A percentile compares a stretch with the other conserved stretches of the same genome.
phyloP scores from a whole-genome alignment of 129 eudicot genomes.

The Pittosporum tobira region DNA sequence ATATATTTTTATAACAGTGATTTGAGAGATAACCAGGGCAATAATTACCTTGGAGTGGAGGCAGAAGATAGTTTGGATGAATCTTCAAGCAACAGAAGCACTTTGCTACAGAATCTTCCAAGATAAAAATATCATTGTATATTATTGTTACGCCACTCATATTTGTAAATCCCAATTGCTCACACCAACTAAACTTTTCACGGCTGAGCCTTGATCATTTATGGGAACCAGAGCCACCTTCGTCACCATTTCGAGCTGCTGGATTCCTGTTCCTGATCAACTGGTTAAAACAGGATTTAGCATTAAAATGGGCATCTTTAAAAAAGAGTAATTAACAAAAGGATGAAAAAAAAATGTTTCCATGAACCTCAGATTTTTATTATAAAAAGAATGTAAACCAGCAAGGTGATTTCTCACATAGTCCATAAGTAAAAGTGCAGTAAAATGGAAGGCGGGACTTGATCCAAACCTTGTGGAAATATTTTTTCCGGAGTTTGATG shows the following conservation, averaged over 20 bases:
- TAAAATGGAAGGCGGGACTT: constrained; percentile 4
- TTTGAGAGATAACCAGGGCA: not conserved
- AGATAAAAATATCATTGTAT: constrained; percentile 15
- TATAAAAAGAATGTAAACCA: not conserved
- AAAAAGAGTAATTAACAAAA: not conserved
- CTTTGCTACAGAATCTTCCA: constrained; percentile 12
- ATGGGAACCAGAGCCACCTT: constrained; percentile 13
- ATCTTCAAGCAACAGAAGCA: constrained; percentile 26
- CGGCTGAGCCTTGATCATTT: constrained; percentile 12
- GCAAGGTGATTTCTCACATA: not conserved
- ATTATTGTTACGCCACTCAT: constrained; percentile 19
- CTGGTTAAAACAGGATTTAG: constrained; percentile 22
- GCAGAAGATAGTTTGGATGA: constrained; percentile 6
- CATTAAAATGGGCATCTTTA: not conserved
- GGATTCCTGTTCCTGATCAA: constrained; percentile 51
- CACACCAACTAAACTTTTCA: constrained; percentile 15
- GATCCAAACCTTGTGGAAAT: constrained; percentile 69
- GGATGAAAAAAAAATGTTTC: not conserved
- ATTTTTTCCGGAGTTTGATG: constrained; percentile 89
- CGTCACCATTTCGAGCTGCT: constrained; percentile 33
- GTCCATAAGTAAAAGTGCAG: not conserved
- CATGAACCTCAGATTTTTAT: not conserved
- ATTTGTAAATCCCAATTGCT: constrained; percentile 17
- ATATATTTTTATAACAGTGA: not conserved
- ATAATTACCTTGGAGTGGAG: constrained; percentile 8